Base-by-base conservation (phyloP, 306 rosid species). In the Dryas alaskensis region DNA sequence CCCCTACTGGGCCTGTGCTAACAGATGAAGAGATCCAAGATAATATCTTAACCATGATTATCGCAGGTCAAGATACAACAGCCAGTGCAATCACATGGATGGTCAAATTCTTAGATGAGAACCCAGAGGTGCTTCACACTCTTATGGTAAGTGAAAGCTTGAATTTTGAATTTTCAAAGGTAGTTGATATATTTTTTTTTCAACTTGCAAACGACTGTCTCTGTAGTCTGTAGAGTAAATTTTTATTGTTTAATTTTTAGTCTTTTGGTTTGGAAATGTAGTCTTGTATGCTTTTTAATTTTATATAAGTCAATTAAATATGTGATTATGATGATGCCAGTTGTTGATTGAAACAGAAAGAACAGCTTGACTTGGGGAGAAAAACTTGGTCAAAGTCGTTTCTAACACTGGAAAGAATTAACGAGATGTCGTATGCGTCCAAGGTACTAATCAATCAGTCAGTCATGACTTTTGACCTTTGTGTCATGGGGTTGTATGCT, bases 81-180 rank as follows among this genome's bases (percentile, higher is more conserved):
- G 95, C 96, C 25, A 89, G 84, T 74, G 96, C 98, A 72, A 83
- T 88, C 52, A 86, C 93, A 49, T 91, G 97, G 99, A 94, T 91
- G 96, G 83, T 94, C 46, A 91, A 94, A 80, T 91, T 78, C 86
- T 79, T 94, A 67, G 89, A 84, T 51, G 98, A 91, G 76, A 94
- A 88, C 70, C 85, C 67, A 7, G 79, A 83, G 10, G 95, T 88
- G 48, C 89, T 85, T 60, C 61, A 82, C 42, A 70, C 51, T n/a
- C 84, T 91, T 4, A 72, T 51, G 91, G 97, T 93, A 71, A 53
- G 77, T 71, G 12, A 47, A 44, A 0, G 0, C 3, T 42, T 39
- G 27, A 6, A 44, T 31, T 31, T 31, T 31, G 37, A 31, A 44
- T 31, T 31, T 31, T 31, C 2, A 31, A 31, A 31, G 37, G 37